phyloP scores from a whole-genome alignment of 2,329 filamentous ascomycete genomes.

The Fusarium buharicum region DNA sequence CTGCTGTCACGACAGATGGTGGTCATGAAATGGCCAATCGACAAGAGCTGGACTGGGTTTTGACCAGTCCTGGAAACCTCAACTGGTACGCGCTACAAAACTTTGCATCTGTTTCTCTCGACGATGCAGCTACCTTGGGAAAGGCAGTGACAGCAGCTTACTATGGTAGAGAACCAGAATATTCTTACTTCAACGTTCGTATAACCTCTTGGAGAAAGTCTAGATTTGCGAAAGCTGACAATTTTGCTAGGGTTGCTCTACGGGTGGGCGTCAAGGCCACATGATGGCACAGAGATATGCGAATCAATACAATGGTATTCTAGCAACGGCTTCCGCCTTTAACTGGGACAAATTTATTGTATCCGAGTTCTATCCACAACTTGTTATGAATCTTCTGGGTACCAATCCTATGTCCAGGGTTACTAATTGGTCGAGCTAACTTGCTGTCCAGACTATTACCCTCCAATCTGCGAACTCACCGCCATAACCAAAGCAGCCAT shows the following conservation, averaged over 20 bases:
- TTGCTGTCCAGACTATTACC: conserved; percentile 32
- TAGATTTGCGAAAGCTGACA: neutral
- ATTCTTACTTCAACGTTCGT: conserved; percentile 58
- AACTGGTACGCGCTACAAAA: conserved; percentile 44
- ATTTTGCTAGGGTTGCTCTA: conserved; percentile 55
- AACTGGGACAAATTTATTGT: conserved; percentile 49
- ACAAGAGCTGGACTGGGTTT: conserved; percentile 23
- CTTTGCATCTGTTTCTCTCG: conserved; percentile 42
- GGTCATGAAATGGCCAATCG: neutral
- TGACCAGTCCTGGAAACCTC: conserved; percentile 32
- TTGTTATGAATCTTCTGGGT: conserved; percentile 40
- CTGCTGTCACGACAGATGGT: conserved; percentile 24
- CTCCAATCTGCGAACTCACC: conserved; percentile 50
- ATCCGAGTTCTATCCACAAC: conserved; percentile 34
- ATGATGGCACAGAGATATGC: conserved; percentile 63
- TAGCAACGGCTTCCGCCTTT: conserved; percentile 58
- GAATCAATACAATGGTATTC: conserved; percentile 63
- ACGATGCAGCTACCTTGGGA: conserved; percentile 52
- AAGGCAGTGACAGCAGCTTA: conserved; percentile 55
- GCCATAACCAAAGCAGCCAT: conserved; percentile 51
- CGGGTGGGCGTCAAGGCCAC: conserved; percentile 66
- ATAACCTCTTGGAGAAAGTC: too few relatives aligned
- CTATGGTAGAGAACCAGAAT: conserved; percentile 51
- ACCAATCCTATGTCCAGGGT: rapidly evolving
- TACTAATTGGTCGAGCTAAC: rapidly evolving